phyloP scores from a whole-genome alignment of 2,329 filamentous ascomycete species.

The Berkeleyomyces rouxiae region DNA sequence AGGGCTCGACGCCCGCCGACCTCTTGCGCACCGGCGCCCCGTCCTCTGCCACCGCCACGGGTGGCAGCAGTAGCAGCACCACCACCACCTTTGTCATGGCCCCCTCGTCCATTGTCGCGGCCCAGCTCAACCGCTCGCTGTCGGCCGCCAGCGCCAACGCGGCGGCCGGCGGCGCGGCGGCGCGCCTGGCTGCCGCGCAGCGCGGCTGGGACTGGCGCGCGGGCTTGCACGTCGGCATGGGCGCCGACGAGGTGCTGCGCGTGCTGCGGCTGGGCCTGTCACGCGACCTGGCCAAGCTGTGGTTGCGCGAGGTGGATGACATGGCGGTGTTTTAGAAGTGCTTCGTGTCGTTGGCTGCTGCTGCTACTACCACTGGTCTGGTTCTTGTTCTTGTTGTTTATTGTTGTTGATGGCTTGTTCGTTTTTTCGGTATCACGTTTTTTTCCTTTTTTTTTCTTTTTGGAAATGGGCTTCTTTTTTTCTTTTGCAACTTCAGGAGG shows the following conservation, averaged over 20 bases:
- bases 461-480: neutral
- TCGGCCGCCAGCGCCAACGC: conserved; percentile 31
- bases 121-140: conserved; percentile 43
- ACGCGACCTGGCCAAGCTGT: conserved; percentile 53
- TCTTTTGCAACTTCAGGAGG: neutral
- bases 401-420: neutral
- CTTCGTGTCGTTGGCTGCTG: neutral
- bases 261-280: conserved; percentile 58
- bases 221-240: conserved; percentile 53
- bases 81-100: conserved; percentile 41
- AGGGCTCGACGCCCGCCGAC: conserved; percentile 46
- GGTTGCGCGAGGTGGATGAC: conserved; percentile 49
- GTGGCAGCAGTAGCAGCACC: conserved; percentile 39
- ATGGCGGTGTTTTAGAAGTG: conserved; percentile 25
- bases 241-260: conserved; percentile 52
- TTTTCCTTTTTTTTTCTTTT: neutral
- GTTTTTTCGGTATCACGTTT: neutral
- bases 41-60: conserved; percentile 32
- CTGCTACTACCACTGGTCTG: neutral
- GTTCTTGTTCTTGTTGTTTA: neutral
- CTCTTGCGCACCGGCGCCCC: conserved; percentile 34
- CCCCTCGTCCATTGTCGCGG: conserved; percentile 54
- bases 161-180: conserved; percentile 17
- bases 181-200: conserved; percentile 19
- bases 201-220: conserved; percentile 64